A percentile compares a stretch with the other conserved stretches of the same genome.
Conservation (phyloP, 2,329 filamentous ascomycete species). For the Dendryphion nanum region DNA sequence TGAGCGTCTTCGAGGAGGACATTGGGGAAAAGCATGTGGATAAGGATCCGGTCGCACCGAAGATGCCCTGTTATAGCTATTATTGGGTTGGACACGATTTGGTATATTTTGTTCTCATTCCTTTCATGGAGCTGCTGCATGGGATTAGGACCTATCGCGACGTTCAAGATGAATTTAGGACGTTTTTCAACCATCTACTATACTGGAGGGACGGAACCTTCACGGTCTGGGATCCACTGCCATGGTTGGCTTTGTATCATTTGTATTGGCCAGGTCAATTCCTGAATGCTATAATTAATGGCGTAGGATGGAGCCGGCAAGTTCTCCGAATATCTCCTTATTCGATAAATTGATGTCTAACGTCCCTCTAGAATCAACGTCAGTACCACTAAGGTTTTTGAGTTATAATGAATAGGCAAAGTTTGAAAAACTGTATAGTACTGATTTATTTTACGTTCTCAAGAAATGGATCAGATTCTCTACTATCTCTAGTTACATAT, state of each 20-base stretch:
- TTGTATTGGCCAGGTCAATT: conserved; percentile 57
- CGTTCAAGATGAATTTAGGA: conserved; percentile 21
- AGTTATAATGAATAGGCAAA: conserved; percentile 7
- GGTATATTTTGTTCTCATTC: conserved; percentile 47
- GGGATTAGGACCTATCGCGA: conserved; percentile 15
- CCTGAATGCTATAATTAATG: conserved; percentile 42
- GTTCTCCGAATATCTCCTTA: background rate
- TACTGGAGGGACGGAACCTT: conserved; percentile 53
- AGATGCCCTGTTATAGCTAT: conserved; percentile 33
- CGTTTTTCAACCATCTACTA: conserved; percentile 43
- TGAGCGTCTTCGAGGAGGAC: conserved; percentile 17
- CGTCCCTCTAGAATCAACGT: conserved; percentile 56
- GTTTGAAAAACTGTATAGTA: background rate
- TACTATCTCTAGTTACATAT: too few relatives aligned
- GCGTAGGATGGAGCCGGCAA: conserved; percentile 55
- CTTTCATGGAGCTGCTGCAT: conserved; percentile 29
- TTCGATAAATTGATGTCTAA: conserved; percentile 4
- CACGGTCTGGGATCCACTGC: conserved; percentile 49
- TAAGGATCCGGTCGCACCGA: conserved; percentile 10
- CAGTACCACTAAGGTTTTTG: conserved; percentile 62
- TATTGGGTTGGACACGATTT: conserved; percentile 72
- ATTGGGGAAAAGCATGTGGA: background rate
- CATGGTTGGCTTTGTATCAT: conserved; percentile 53
- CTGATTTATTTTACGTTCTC: too few relatives aligned
- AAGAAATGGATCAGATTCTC: too few relatives aligned